A percentile compares a stretch with the other conserved stretches of the same genome.
Evolutionary conservation across 192 early-diverging fungal genomes (phyloP).

Genomic region (Chytriomyces confervae): DNA sequence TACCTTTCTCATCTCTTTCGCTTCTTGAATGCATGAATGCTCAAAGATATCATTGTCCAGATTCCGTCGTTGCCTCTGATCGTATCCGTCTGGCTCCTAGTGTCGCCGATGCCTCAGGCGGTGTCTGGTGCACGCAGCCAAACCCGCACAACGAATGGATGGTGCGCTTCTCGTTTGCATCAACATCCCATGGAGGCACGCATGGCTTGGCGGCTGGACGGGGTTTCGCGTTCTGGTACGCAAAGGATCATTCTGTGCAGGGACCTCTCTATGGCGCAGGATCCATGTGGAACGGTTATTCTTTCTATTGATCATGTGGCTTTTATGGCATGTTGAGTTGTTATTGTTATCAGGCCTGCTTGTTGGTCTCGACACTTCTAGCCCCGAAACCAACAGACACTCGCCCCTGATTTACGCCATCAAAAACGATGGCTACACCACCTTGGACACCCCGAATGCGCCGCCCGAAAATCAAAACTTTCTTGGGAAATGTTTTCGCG

Average conservation of each 20-base stretch:
- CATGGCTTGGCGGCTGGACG: conserved; percentile 55
- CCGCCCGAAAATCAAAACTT: conserved; percentile 2
- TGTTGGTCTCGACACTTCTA: conserved; percentile 5
- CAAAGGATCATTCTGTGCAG: conserved; percentile 47
- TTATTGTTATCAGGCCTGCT: neutral
- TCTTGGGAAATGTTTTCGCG: conserved; percentile 14
- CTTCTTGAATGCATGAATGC: neutral
- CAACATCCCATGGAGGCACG: conserved; percentile 46
- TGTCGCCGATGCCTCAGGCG: conserved; percentile 57
- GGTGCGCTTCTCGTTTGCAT: conserved; percentile 62
- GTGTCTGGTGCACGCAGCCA: conserved; percentile 63
- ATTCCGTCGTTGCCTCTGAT: conserved; percentile 24
- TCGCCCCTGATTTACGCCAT: conserved; percentile 62
- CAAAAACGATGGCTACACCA: conserved; percentile 68
- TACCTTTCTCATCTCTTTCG: too few species aligned
- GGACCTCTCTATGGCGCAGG: conserved; percentile 70
- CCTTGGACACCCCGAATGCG: conserved; percentile 50
- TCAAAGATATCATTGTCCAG: conserved; percentile 21
- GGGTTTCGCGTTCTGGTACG: conserved; percentile 84
- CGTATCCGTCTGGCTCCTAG: conserved; percentile 61
- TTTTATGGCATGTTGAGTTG: neutral
- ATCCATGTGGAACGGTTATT: conserved; percentile 63
- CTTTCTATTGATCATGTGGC: neutral
- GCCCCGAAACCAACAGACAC: conserved; percentile 36
- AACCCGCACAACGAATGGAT: conserved; percentile 77